Base-by-base conservation (phyloP, 306 rosid species). In the Fagus sylvatica region DNA sequence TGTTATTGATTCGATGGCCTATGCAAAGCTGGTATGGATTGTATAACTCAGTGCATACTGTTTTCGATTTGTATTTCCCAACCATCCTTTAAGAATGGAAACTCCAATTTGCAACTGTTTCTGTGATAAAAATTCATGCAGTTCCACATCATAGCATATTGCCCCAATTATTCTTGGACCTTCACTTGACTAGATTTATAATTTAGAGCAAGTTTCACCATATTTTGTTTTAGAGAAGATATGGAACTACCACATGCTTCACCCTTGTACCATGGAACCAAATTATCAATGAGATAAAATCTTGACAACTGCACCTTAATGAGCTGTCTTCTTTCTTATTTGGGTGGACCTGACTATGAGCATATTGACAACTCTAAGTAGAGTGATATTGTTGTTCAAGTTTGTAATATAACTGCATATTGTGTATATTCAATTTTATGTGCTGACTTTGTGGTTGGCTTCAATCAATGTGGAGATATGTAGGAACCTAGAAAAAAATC, bases 1-100 rank as follows among this genome's bases (percentile, higher is more conserved):
- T 28, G 88, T 85, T 61, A 81, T 85, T 12, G 85, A 85, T 46
- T 85, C 88, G 13, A 77, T 85, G 83, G 61, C 88, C 69, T 85
- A 81, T 71, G 72, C 88, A 62, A 85, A 85, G 71, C 78, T 81
- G 88, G 88, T 83, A 78, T 59, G 51, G 7, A 42, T 55, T 55
- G 15, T 73, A 54, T 53, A 73, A 54, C 34, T 74, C 8, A 49
- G 15, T 55, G 41, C 43, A 11, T 53, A 10, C 5, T 4, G 12
- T n/a, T 30, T 71, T 19, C 30, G 54, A 42, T 77, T 40, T 28
- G 10, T 9, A 6, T 36, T 12, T 33, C 19, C 40, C n/a, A 65
- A 65, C 30, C 19, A 1, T 65, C 3, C 13, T 16, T 16, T 7
- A 1, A 7, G 70, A 65, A n/a, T 28, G 6, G 30, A 65, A 36